These are phyloP conservation scores for Polyrhizophydium stewartii DNA, from an alignment of 371 early-diverging fungal genomes.

Conservation along the genomic window DNA sequence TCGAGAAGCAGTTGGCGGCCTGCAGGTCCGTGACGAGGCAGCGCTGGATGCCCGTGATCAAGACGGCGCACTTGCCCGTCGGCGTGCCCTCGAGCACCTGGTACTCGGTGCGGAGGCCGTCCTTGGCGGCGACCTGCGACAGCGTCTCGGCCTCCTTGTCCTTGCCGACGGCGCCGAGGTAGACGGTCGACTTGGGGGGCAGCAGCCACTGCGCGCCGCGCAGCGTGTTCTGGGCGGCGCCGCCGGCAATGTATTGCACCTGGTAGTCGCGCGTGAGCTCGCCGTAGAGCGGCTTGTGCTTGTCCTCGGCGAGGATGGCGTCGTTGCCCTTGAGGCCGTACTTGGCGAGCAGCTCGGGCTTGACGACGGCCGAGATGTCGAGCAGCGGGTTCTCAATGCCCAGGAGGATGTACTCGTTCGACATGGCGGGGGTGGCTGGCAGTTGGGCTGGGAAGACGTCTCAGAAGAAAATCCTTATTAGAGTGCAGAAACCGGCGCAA, in stretches of 20 bases:
- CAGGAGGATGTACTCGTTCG: conserved; percentile 39
- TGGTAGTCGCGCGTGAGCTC: conserved; percentile 69
- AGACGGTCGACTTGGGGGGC: conserved; percentile 80
- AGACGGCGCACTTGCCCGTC: conserved; percentile 92
- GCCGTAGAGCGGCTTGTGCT: conserved; percentile 77
- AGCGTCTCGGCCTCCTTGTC: conserved; percentile 76
- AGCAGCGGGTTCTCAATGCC: conserved; percentile 95
- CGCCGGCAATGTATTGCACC: conserved; percentile 89
- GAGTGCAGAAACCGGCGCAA: too few relatives aligned
- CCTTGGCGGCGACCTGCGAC: conserved; percentile 70
- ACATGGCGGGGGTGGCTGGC: conserved; percentile 1
- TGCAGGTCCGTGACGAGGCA: conserved; percentile 88
- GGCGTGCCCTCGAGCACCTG: conserved; percentile 64
- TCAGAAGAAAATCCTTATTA: too few relatives aligned
- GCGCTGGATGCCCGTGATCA: conserved; percentile 86
- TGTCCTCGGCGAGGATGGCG: conserved; percentile 87
- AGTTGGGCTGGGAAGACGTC: neutral
- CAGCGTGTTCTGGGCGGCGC: conserved; percentile 93
- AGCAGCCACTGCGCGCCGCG: conserved; percentile 80
- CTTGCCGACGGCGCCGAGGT: conserved; percentile 86
- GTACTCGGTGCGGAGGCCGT: conserved; percentile 86
- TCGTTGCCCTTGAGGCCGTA: conserved; percentile 88
- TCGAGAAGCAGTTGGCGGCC: conserved; percentile 87
- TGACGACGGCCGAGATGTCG: conserved; percentile 86
- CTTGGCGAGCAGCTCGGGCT: conserved; percentile 69